A percentile compares a stretch with the other conserved stretches of the same genome.
Evolutionary conservation across 306 rosid species (phyloP).

Genomic region (Inga laurina): DNA sequence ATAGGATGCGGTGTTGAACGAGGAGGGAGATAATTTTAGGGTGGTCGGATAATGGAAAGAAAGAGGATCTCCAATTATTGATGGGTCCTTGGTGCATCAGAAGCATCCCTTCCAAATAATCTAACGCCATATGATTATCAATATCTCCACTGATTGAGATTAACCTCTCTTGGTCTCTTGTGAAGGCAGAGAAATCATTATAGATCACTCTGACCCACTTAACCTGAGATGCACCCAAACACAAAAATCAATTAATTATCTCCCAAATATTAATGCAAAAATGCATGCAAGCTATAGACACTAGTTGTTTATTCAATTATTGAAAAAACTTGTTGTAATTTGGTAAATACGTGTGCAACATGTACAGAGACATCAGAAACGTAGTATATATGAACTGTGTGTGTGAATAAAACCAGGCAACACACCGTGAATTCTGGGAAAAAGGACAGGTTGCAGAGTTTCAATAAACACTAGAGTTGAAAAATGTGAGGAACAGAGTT

Average conservation of each 20-base stretch:
- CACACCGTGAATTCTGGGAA: slow-evolving; percentile 7
- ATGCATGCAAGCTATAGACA: slow-evolving; percentile 10
- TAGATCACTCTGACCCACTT: slow-evolving; percentile 80
- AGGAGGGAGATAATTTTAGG: slow-evolving; percentile 57
- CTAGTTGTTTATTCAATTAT: neutral
- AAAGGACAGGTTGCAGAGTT: slow-evolving; percentile 23
- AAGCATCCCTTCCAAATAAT: slow-evolving; percentile 78
- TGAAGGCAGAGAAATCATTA: slow-evolving; percentile 56
- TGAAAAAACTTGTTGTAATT: neutral
- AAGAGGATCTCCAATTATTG: slow-evolving; percentile 92
- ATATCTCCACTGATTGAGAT: slow-evolving; percentile 50
- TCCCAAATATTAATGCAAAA: neutral
- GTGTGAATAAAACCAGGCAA: slow-evolving; percentile 2
- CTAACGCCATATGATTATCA: slow-evolving; percentile 42
- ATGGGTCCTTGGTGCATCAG: slow-evolving; percentile 73
- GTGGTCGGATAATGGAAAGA: slow-evolving; percentile 77
- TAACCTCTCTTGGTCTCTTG: slow-evolving; percentile 51
- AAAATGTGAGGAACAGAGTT: slow-evolving; percentile 27
- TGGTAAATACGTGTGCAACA: neutral
- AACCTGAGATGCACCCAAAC: slow-evolving; percentile 42
- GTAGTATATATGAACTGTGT: neutral
- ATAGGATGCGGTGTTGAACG: slow-evolving; percentile 51
- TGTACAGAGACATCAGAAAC: slow-evolving; percentile 4
- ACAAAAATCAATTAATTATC: neutral
- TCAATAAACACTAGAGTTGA: slow-evolving; percentile 6